phyloP scores from a whole-genome alignment of 177 flowering plant genomes.

The Tripterygium wilfordii region DNA sequence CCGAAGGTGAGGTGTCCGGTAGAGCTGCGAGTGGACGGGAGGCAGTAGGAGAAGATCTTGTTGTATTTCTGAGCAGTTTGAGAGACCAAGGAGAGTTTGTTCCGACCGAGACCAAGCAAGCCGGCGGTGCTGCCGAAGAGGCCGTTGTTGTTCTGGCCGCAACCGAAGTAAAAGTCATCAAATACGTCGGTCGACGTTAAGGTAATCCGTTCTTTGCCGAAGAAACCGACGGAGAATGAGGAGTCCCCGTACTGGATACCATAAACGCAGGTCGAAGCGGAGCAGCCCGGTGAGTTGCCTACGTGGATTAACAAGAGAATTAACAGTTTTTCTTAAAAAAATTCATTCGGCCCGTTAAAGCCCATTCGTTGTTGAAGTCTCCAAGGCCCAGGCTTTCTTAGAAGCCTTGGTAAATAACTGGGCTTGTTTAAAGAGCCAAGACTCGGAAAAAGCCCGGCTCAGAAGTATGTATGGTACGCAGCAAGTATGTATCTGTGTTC shows the following conservation, averaged over 20 bases:
- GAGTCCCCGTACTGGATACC: constrained; percentile 55
- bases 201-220: constrained; percentile 41
- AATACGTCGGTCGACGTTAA: constrained; percentile 27
- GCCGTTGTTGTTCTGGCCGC: constrained; percentile 66
- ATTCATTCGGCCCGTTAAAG: too few relatives aligned
- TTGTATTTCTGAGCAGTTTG: constrained; percentile 50
- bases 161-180: constrained; percentile 46
- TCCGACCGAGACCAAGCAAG: constrained; percentile 52
- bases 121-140: constrained; percentile 60
- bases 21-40: constrained; percentile 40
- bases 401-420: too few relatives aligned
- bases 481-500: too few relatives aligned
- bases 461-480: too few relatives aligned
- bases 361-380: too few relatives aligned
- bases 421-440: too few relatives aligned
- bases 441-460: too few relatives aligned
- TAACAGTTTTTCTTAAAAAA: too few relatives aligned
- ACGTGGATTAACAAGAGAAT: too few relatives aligned
- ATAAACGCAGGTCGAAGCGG: constrained; percentile 40
- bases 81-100: constrained; percentile 37
- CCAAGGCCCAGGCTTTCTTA: too few relatives aligned
- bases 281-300: constrained; percentile 35
- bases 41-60: constrained; percentile 62
- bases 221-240: constrained; percentile 51
- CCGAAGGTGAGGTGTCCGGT: constrained; percentile 51